A percentile compares a stretch with the other conserved stretches of the same genome.
Evolutionary conservation across 129 eudicot species (phyloP).

Genomic region (Oenanthe sinensis): DNA sequence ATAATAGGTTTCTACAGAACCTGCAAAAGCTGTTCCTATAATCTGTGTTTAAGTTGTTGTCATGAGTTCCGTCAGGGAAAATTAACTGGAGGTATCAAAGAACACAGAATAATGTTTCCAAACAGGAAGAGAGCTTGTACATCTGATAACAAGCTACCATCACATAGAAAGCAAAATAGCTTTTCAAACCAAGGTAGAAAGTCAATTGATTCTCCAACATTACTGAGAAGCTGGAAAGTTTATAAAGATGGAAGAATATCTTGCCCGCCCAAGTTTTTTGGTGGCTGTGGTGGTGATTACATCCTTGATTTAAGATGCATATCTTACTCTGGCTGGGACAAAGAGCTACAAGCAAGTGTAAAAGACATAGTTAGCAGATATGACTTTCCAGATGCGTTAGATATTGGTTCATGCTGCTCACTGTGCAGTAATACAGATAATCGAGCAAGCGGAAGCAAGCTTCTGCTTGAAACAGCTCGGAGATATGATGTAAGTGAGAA

Average conservation of each 20-base stretch:
- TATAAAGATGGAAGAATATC: constrained; percentile 50
- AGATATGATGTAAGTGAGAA: constrained; percentile 31
- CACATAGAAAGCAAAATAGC: constrained; percentile 15
- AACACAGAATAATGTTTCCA: constrained; percentile 20
- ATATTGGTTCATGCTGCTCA: constrained; percentile 37
- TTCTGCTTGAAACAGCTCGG: constrained; percentile 24
- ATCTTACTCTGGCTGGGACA: constrained; percentile 51
- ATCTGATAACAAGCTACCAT: constrained; percentile 13
- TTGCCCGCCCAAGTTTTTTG: constrained; percentile 67
- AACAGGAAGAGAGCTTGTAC: constrained; percentile 24
- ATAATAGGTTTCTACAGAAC: constrained; percentile 74
- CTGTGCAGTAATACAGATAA: constrained; percentile 37
- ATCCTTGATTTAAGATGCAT: constrained; percentile 49
- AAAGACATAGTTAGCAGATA: constrained; percentile 30
- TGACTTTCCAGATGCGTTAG: constrained; percentile 31
- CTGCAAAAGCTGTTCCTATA: constrained; percentile 79
- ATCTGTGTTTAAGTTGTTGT: constrained; percentile 75
- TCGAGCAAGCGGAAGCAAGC: constrained; percentile 22
- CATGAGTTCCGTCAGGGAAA: constrained; percentile 52
- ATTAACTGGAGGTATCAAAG: constrained; percentile 24
- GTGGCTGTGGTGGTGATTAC: constrained; percentile 69
- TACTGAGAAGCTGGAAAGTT: constrained; percentile 39
- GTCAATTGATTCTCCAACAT: constrained; percentile 18
- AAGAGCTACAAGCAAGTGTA: constrained; percentile 60
- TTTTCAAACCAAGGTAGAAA: not conserved